phyloP scores from a whole-genome alignment of 208 protist species.

The Jaenimonas drosophilae region DNA sequence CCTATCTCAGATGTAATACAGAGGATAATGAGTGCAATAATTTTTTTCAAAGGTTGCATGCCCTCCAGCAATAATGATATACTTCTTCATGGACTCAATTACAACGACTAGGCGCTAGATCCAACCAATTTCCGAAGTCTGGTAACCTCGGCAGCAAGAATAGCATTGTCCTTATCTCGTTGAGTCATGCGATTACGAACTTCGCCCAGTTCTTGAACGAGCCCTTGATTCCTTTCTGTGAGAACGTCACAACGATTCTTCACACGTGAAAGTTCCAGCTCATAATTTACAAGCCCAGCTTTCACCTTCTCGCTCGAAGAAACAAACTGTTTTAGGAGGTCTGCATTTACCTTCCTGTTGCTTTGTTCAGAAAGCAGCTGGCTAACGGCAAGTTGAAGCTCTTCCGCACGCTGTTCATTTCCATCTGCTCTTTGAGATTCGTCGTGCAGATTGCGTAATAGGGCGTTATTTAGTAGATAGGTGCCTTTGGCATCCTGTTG shows the following conservation, averaged over 20 bases:
- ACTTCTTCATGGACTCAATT: too few species aligned
- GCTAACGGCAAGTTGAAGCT: slow-evolving; percentile 49
- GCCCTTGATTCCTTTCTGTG: slow-evolving; percentile 54
- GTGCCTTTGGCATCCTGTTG: slow-evolving; percentile 81
- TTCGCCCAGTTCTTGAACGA: too few species aligned
- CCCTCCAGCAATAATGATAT: too few species aligned
- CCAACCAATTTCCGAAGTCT: too few species aligned
- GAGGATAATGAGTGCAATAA: too few species aligned
- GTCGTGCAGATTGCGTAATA: slow-evolving; percentile 75
- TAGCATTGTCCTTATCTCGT: too few species aligned
- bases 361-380: slow-evolving; percentile 19
- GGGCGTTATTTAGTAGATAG: slow-evolving; percentile 82
- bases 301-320: slow-evolving; percentile 1
- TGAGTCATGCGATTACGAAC: too few species aligned
- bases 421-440: slow-evolving; percentile 66
- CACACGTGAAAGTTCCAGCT: slow-evolving; percentile 62
- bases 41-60: too few species aligned
- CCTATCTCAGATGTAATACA: too few species aligned
- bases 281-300: slow-evolving; percentile 62
- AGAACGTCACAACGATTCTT: slow-evolving; percentile 37
- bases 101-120: too few species aligned
- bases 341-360: slow-evolving; percentile 13
- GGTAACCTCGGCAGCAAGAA: too few species aligned
- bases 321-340: slow-evolving; percentile 19
- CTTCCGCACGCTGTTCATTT: slow-evolving; percentile 40